phyloP scores from a whole-genome alignment of 768 basidiomycete genomes.

The Paxillus ammoniavirescens region DNA sequence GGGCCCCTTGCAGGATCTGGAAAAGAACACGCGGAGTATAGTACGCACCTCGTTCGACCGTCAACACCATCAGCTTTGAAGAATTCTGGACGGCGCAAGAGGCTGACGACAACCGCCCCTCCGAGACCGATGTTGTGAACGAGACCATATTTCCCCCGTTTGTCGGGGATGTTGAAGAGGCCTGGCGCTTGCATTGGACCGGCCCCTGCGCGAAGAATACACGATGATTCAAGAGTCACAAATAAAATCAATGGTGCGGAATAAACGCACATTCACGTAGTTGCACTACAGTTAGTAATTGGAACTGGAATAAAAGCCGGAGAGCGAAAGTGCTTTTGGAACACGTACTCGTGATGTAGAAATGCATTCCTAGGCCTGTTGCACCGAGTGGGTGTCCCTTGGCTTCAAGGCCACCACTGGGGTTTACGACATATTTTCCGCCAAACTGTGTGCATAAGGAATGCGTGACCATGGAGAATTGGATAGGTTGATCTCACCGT shows the following conservation, averaged over 20 bases:
- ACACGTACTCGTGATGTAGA: constrained; percentile 72
- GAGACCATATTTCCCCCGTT: constrained; percentile 74
- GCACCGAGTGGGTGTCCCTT: constrained; percentile 87
- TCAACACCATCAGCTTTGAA: constrained; percentile 64
- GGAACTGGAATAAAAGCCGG: constrained; percentile 1
- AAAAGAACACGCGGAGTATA: not conserved
- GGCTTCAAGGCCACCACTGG: constrained; percentile 84
- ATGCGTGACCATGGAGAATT: not conserved
- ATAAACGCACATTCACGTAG: constrained; percentile 57
- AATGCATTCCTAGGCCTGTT: constrained; percentile 84
- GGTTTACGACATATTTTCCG: constrained; percentile 82
- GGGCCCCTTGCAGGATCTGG: not conserved
- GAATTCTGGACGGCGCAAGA: constrained; percentile 78
- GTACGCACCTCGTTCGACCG: constrained; percentile 57
- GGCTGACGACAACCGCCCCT: constrained; percentile 73
- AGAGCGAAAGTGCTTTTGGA: not conserved
- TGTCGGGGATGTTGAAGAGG: constrained; percentile 59
- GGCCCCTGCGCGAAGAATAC: constrained; percentile 50
- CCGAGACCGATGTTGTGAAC: constrained; percentile 85
- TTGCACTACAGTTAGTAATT: constrained; percentile 52
- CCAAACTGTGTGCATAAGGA: constrained; percentile 52
- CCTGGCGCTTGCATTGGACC: constrained; percentile 82
- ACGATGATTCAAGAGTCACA: not conserved
- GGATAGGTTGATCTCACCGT: constrained; percentile 48
- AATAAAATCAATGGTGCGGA: not conserved